These are phyloP conservation scores for Anisodus acutangulus DNA, from an alignment of 257 asterid genomes.

Conservation along the genomic window DNA sequence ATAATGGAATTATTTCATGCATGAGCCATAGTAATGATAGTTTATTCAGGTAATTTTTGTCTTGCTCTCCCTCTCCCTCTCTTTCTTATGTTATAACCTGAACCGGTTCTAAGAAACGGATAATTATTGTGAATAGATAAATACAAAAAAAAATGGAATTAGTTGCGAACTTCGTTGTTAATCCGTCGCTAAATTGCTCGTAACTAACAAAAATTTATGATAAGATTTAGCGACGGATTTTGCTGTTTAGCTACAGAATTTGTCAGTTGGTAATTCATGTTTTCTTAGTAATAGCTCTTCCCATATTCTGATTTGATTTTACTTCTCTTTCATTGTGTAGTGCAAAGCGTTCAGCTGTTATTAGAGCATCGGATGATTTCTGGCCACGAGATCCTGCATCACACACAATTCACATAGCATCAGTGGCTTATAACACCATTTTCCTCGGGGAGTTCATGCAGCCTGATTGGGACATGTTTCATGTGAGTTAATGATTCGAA, in stretches of 20 bases:
- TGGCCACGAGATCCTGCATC: slow-evolving; percentile 97
- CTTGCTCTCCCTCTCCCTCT: background rate
- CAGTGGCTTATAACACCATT: slow-evolving; percentile 87
- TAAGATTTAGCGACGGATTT: no score
- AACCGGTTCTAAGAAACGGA: background rate
- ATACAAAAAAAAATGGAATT: no score
- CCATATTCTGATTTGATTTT: background rate
- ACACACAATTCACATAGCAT: slow-evolving; percentile 93
- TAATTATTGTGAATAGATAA: background rate
- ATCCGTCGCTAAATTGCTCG: no score
- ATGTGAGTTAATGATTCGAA: slow-evolving; percentile 53
- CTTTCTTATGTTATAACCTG: background rate
- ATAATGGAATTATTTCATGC: slow-evolving; percentile 89
- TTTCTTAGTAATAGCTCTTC: background rate
- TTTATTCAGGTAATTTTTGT: slow-evolving; percentile 64
- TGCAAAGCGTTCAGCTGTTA: slow-evolving; percentile 71
- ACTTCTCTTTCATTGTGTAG: slow-evolving; percentile 41
- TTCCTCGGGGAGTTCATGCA: slow-evolving; percentile 96
- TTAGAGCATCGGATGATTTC: slow-evolving; percentile 89
- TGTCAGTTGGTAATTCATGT: no score
- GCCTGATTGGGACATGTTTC: slow-evolving; percentile 99
- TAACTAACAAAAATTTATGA: no score
- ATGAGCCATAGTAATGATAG: slow-evolving; percentile 96
- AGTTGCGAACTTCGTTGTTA: no score
- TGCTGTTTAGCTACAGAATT: no score